These are phyloP conservation scores for Paralagenidium karlingii DNA, from an alignment of 352 stramenopile species.

Conservation along the genomic window DNA sequence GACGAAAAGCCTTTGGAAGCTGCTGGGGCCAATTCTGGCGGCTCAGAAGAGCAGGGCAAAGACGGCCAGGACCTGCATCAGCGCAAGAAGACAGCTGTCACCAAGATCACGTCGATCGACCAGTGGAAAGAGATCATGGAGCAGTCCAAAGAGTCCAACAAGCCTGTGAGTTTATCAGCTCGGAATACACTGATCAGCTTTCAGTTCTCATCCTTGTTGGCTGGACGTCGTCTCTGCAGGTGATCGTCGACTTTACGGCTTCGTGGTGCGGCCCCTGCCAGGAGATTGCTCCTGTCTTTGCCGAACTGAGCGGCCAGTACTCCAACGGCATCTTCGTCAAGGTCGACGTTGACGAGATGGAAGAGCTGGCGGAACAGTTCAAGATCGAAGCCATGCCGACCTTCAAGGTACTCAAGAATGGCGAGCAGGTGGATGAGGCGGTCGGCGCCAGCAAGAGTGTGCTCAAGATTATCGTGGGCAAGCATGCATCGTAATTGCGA, in stretches of 20 bases:
- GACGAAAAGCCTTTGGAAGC: constrained; percentile 14
- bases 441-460: constrained; percentile 62
- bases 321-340: constrained; percentile 79
- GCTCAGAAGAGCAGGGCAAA: not conserved
- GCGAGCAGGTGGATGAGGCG: constrained; percentile 81
- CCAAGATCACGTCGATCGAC: constrained; percentile 30
- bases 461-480: constrained; percentile 37
- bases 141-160: constrained; percentile 24
- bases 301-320: constrained; percentile 77
- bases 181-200: not conserved
- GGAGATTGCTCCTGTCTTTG: constrained; percentile 69
- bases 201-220: not conserved
- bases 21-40: too few relatives aligned
- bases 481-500: too few relatives aligned
- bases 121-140: constrained; percentile 38
- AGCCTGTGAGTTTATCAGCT: constrained; percentile 18
- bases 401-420: constrained; percentile 91
- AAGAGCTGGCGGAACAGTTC: constrained; percentile 42
- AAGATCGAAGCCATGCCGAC: constrained; percentile 89
- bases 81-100: constrained; percentile 33
- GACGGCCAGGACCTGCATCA: constrained; percentile 25
- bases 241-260: constrained; percentile 82
- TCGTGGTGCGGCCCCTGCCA: constrained; percentile 84
- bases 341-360: constrained; percentile 81
- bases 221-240: constrained; percentile 32